These are phyloP conservation scores for Linum lewisii DNA, from an alignment of 345 rosid genomes.

Conservation along the genomic window DNA sequence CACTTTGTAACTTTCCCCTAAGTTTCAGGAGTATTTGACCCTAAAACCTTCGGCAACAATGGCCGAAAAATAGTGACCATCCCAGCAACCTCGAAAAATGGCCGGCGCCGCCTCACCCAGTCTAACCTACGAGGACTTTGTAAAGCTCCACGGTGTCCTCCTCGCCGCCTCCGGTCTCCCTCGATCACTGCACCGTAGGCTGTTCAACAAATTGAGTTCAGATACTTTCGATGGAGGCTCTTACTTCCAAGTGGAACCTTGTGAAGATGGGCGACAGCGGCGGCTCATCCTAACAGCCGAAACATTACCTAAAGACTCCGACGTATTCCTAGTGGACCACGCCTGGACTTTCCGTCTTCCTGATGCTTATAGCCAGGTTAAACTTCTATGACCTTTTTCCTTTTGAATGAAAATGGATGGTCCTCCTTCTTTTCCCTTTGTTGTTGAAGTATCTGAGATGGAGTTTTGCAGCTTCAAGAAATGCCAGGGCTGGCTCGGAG, in stretches of 20 bases:
- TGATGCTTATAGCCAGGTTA: slow-evolving; percentile 73
- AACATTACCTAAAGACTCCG: slow-evolving; percentile 45
- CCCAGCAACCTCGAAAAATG: slow-evolving; percentile 6
- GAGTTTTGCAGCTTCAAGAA: slow-evolving; percentile 58
- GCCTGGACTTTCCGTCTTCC: slow-evolving; percentile 94
- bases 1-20: too few relatives aligned
- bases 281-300: slow-evolving; percentile 58
- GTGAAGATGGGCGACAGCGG: slow-evolving; percentile 56
- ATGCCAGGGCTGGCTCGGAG: slow-evolving; percentile 86
- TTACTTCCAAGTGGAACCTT: slow-evolving; percentile 57
- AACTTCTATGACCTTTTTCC: too few relatives aligned
- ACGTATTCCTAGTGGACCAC: slow-evolving; percentile 79
- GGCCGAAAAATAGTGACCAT: too few relatives aligned
- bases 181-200: slow-evolving; percentile 46
- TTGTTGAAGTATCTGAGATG: neutral
- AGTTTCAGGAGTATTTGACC: too few relatives aligned
- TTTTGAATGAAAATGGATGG: too few relatives aligned
- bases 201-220: slow-evolving; percentile 58
- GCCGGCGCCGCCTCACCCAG: neutral
- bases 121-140: slow-evolving; percentile 61
- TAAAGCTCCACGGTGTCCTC: slow-evolving; percentile 61
- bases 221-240: slow-evolving; percentile 82
- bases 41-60: too few relatives aligned
- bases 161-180: slow-evolving; percentile 83
- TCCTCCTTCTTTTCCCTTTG: too few relatives aligned